Evolutionary conservation across 2,329 filamentous ascomycete genomes (phyloP).

Genomic region (Fusarium chuoi): DNA sequence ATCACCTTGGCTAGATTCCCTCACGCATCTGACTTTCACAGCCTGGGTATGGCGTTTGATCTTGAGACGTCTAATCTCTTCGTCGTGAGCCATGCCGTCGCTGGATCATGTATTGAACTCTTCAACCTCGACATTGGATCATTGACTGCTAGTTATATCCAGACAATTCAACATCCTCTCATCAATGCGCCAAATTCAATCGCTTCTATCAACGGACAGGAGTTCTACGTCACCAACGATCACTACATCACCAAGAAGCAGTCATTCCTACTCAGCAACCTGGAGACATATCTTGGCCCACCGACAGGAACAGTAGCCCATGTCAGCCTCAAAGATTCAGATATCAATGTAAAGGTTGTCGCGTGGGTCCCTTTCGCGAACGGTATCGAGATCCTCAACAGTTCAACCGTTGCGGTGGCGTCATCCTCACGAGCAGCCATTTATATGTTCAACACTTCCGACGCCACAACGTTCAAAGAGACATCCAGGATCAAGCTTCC

Average conservation of each 20-base stretch:
- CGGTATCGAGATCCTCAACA: conserved; percentile 54
- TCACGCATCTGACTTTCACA: conserved; percentile 50
- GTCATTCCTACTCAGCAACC: conserved; percentile 36
- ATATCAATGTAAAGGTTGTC: conserved; percentile 41
- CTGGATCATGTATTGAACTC: conserved; percentile 51
- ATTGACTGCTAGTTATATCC: conserved; percentile 49
- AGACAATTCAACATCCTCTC: conserved; percentile 52
- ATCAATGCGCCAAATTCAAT: conserved; percentile 55
- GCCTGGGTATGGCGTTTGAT: conserved; percentile 53
- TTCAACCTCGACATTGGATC: conserved; percentile 51
- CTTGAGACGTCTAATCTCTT: conserved; percentile 49
- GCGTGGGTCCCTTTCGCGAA: conserved; percentile 54
- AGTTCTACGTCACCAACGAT: conserved; percentile 56
- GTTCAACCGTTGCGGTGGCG: conserved; percentile 52
- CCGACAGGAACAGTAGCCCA: conserved; percentile 52
- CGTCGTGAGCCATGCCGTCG: conserved; percentile 51
- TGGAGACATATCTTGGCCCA: conserved; percentile 50
- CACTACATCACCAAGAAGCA: conserved; percentile 48
- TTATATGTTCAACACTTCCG: conserved; percentile 12
- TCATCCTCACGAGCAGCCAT: conserved; percentile 43
- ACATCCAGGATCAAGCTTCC: conserved; percentile 40
- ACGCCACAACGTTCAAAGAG: not conserved
- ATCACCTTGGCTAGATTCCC: conserved; percentile 39
- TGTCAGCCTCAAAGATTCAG: conserved; percentile 38
- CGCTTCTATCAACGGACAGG: conserved; percentile 46